A percentile compares a stretch with the other conserved stretches of the same genome.
phyloP scores from a whole-genome alignment of 1,284 basidiomycete species.

The Cutaneotrichosporon cutaneum region DNA sequence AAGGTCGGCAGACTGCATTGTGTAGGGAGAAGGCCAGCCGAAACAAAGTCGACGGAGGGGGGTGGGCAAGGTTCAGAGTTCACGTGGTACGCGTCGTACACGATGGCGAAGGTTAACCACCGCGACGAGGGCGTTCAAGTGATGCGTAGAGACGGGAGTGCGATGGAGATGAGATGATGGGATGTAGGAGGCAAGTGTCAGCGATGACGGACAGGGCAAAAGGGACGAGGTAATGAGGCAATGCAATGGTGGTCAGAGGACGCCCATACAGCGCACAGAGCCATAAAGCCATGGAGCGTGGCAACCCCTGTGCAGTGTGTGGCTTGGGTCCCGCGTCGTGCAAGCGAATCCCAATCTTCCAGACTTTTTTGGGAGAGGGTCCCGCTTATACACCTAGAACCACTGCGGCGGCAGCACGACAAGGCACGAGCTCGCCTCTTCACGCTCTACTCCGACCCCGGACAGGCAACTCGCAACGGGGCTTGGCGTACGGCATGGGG shows the following conservation, averaged over 20 bases:
- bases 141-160: not conserved
- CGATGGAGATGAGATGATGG: not conserved
- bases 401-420: not conserved
- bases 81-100: conserved; percentile 11
- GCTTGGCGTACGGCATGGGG: not conserved
- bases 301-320: no score
- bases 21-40: not conserved
- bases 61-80: conserved; percentile 11
- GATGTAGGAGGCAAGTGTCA: no score
- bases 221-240: not conserved
- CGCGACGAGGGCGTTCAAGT: not conserved
- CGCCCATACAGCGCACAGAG: no score
- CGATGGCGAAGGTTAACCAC: not conserved
- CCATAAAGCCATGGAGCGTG: no score
- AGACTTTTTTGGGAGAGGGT: not conserved
- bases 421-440: no score
- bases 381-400: not conserved
- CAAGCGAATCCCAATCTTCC: not conserved
- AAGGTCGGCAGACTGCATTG: conserved; percentile 20
- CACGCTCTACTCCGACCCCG: no score
- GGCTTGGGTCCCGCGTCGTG: no score
- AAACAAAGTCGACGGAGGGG: not conserved
- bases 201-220: conserved; percentile 1
- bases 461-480: no score
- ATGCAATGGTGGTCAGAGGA: no score